Percentiles rank a stretch among this genome's conserved stretches.
Evolutionary conservation across 768 basidiomycete genomes (phyloP).

Genomic region (Leccinum boreale): DNA sequence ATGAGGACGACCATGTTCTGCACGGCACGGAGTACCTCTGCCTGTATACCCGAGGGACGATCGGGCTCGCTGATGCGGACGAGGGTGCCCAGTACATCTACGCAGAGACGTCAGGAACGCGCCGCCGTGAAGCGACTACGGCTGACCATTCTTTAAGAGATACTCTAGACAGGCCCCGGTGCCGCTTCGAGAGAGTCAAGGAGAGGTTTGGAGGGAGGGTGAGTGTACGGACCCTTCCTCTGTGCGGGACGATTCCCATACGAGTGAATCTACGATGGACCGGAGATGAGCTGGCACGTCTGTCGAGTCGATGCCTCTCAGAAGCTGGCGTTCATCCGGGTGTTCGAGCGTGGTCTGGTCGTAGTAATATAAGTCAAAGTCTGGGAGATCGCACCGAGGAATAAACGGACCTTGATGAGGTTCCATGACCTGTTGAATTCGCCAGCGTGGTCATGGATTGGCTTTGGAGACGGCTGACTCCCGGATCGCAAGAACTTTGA

Average conservation of each 20-base stretch:
- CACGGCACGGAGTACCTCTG: constrained; percentile 80
- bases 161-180: constrained; percentile 92
- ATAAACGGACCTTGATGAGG: constrained; percentile 55
- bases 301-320: constrained; percentile 77
- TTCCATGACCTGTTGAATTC: constrained; percentile 80
- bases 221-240: constrained; percentile 74
- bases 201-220: constrained; percentile 2
- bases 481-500: constrained; percentile 64
- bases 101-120: neutral
- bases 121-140: neutral
- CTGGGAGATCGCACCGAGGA: neutral
- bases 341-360: constrained; percentile 73
- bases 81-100: constrained; percentile 81
- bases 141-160: constrained; percentile 79
- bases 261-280: constrained; percentile 81
- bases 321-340: constrained; percentile 87
- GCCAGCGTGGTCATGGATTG: constrained; percentile 58
- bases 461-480: constrained; percentile 45
- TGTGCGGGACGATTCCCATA: constrained; percentile 79
- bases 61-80: constrained; percentile 85
- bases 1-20: constrained; percentile 90
- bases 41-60: constrained; percentile 86
- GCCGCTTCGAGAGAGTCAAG: constrained; percentile 44
- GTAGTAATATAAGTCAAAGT: constrained; percentile 6
- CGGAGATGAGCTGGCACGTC: constrained; percentile 73